A percentile compares a stretch with the other conserved stretches of the same genome.
These are phyloP conservation scores for Ensete ventricosum DNA, from an alignment of 176 grass and related monocot species.

Conservation along the genomic window DNA sequence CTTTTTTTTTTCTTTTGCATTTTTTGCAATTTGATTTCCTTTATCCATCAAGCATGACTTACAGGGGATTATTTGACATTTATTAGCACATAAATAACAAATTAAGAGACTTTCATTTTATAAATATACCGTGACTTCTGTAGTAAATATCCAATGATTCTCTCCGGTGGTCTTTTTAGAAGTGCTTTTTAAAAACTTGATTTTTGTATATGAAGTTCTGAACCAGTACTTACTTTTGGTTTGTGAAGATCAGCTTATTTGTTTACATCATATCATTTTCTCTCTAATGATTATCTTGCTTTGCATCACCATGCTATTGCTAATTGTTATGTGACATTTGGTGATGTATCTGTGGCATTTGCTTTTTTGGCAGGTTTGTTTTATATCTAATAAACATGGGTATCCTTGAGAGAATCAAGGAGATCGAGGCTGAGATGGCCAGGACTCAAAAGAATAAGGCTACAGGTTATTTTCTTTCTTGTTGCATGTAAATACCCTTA, in stretches of 20 bases:
- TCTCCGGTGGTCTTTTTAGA: neutral
- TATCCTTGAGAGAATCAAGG: conserved; percentile 96
- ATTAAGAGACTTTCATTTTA: neutral
- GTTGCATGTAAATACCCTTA: neutral
- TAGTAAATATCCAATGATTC: neutral
- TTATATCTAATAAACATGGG: conserved; percentile 56
- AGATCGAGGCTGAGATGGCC: conserved; percentile 99
- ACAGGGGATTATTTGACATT: neutral
- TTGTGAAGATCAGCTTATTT: neutral
- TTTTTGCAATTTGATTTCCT: neutral
- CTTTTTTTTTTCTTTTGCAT: neutral
- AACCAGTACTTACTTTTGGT: neutral
- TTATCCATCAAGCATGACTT: neutral
- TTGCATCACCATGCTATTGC: neutral
- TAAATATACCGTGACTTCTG: neutral
- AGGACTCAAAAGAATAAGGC: conserved; percentile 99
- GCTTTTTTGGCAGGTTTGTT: conserved; percentile 1
- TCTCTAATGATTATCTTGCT: neutral
- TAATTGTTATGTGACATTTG: neutral
- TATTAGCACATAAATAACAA: neutral
- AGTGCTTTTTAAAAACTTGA: neutral
- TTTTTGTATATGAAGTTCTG: neutral
- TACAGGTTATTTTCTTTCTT: conserved; percentile 41
- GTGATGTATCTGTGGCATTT: neutral
- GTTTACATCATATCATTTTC: neutral